These are phyloP conservation scores for Inga laurina DNA, from an alignment of 306 rosid genomes.

Conservation along the genomic window DNA sequence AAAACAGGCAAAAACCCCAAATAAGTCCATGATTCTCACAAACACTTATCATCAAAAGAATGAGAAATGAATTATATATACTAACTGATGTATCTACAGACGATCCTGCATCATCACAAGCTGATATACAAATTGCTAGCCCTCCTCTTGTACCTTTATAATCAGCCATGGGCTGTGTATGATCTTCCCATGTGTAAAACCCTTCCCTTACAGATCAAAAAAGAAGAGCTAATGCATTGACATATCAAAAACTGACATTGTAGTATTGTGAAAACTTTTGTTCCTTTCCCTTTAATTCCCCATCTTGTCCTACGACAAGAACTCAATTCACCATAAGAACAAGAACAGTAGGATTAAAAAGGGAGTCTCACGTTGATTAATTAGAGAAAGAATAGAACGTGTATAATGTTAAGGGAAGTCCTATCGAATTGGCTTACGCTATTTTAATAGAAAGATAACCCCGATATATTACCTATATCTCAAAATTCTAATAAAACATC, in stretches of 20 bases:
- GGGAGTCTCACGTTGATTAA: no score
- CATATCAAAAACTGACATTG: background rate
- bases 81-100: slow-evolving; percentile 49
- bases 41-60: background rate
- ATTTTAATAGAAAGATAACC: no score
- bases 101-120: slow-evolving; percentile 53
- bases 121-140: slow-evolving; percentile 49
- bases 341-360: background rate
- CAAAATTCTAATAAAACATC: background rate
- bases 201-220: slow-evolving; percentile 41
- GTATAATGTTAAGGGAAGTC: no score
- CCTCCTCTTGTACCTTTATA: slow-evolving; percentile 60
- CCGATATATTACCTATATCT: no score
- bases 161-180: slow-evolving; percentile 29
- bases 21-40: background rate
- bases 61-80: slow-evolving; percentile 1
- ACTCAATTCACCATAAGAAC: background rate
- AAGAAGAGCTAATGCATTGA: background rate
- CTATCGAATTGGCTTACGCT: no score
- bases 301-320: background rate
- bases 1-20: slow-evolving; percentile 7
- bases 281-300: background rate
- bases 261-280: background rate
- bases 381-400: no score
- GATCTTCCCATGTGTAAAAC: slow-evolving; percentile 47